Evolutionary conservation across 2,329 filamentous ascomycete genomes (phyloP).

Genomic region (Nigrospora sphaerica): DNA sequence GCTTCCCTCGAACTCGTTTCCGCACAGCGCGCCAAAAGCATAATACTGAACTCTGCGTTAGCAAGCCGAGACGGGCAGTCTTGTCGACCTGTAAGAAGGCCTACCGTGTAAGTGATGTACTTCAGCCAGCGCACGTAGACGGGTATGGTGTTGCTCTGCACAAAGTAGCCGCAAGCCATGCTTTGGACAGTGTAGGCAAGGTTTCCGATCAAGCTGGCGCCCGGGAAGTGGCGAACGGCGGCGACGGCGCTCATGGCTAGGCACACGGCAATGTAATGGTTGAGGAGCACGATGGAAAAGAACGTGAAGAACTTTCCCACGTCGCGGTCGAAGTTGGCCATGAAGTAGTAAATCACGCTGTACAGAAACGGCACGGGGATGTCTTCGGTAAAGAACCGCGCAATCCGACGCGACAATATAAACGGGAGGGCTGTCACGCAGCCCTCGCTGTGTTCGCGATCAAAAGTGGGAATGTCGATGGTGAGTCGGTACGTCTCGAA

Average conservation of each 20-base stretch:
- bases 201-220: slow-evolving; percentile 66
- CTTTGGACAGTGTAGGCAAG: slow-evolving; percentile 66
- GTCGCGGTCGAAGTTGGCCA: slow-evolving; percentile 64
- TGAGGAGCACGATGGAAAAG: slow-evolving; percentile 59
- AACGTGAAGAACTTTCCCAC: slow-evolving; percentile 64
- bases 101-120: slow-evolving; percentile 53
- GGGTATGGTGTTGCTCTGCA: slow-evolving; percentile 65
- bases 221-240: slow-evolving; percentile 59
- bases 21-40: slow-evolving; percentile 61
- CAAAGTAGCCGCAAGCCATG: slow-evolving; percentile 70
- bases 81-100: slow-evolving; percentile 11
- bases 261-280: slow-evolving; percentile 67
- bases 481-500: slow-evolving; percentile 72
- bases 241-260: slow-evolving; percentile 64
- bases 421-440: slow-evolving; percentile 65
- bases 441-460: slow-evolving; percentile 67
- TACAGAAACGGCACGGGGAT: slow-evolving; percentile 66
- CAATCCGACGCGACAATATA: slow-evolving; percentile 61
- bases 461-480: slow-evolving; percentile 68
- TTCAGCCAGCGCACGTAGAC: slow-evolving; percentile 76
- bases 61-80: slow-evolving; percentile 12
- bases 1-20: slow-evolving; percentile 64
- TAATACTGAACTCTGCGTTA: slow-evolving; percentile 44
- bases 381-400: slow-evolving; percentile 64
- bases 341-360: slow-evolving; percentile 68